These are phyloP conservation scores for Theobroma cacao DNA, from an alignment of 345 rosid species.

Conservation along the genomic window DNA sequence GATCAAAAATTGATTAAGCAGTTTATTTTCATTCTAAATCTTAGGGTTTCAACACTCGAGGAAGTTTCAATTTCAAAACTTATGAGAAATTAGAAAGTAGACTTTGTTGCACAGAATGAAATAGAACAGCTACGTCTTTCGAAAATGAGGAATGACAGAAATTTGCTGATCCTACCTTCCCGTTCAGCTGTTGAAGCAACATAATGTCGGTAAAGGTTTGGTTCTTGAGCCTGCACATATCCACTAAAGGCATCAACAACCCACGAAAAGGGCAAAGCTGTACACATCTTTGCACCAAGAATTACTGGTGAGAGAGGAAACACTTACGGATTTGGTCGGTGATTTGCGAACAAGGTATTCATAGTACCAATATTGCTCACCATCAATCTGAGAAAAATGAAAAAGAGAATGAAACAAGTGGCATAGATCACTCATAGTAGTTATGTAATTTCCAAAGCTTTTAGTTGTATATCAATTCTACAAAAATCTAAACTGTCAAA, in stretches of 20 bases:
- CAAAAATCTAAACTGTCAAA: neutral
- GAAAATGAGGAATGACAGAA: neutral
- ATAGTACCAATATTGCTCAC: constrained; percentile 82
- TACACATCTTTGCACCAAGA: neutral
- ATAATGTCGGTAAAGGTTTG: constrained; percentile 77
- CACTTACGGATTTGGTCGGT: constrained; percentile 64
- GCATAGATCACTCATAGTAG: neutral
- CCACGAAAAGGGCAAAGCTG: neutral
- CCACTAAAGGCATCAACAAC: constrained; percentile 15
- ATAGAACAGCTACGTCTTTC: neutral
- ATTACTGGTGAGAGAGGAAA: constrained; percentile 6
- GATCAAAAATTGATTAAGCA: neutral
- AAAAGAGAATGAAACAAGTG: neutral
- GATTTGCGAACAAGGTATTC: constrained; percentile 93
- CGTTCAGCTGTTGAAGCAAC: constrained; percentile 82
- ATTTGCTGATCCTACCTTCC: constrained; percentile 59
- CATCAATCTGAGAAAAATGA: constrained; percentile 55
- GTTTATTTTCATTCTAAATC: neutral
- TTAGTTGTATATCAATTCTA: neutral
- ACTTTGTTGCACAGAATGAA: neutral
- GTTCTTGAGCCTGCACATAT: constrained; percentile 62
- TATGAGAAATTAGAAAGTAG: neutral
- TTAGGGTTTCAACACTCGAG: neutral
- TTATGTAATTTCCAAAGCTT: neutral
- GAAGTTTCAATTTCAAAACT: neutral